Conservation (phyloP, 2,329 filamentous ascomycete species). For the Karstenula rhodostoma region DNA sequence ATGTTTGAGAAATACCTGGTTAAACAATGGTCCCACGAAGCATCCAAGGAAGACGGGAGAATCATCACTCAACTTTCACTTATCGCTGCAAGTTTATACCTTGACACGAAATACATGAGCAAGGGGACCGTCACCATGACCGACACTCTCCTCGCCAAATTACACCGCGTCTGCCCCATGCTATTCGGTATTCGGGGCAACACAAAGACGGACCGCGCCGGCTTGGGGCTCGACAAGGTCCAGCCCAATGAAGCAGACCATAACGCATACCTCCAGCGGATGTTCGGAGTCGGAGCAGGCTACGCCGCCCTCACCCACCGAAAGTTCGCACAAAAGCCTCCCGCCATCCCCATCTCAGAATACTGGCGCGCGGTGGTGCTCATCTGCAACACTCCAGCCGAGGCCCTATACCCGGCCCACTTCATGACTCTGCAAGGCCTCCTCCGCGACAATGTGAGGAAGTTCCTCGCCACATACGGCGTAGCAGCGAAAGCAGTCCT, state of each 20-base stretch:
- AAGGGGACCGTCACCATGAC: constrained; percentile 71
- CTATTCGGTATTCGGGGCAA: constrained; percentile 83
- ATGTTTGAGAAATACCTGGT: constrained; percentile 78
- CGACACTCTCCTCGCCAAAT: constrained; percentile 88
- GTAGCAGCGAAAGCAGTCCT: constrained; percentile 76
- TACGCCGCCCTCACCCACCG: constrained; percentile 84
- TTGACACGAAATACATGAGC: constrained; percentile 71
- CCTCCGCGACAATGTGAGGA: constrained; percentile 70
- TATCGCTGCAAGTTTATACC: constrained; percentile 77
- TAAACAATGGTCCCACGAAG: constrained; percentile 62
- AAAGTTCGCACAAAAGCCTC: constrained; percentile 67
- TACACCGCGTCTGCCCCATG: constrained; percentile 79
- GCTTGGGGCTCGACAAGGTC: constrained; percentile 41
- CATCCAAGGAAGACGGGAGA: constrained; percentile 46
- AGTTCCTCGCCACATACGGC: constrained; percentile 84
- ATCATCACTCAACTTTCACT: constrained; percentile 81
- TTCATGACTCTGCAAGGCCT: constrained; percentile 61
- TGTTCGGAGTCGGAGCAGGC: constrained; percentile 83
- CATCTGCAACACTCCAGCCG: constrained; percentile 77
- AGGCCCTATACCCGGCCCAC: constrained; percentile 58
- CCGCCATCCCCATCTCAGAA: constrained; percentile 77
- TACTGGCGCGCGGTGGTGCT: constrained; percentile 84
- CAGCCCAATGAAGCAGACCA: constrained; percentile 54
- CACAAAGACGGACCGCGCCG: constrained; percentile 67
- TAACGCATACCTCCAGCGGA: constrained; percentile 79